These are phyloP conservation scores for Myxozyma geophila DNA, from an alignment of 805 yeast species.

Conservation along the genomic window DNA sequence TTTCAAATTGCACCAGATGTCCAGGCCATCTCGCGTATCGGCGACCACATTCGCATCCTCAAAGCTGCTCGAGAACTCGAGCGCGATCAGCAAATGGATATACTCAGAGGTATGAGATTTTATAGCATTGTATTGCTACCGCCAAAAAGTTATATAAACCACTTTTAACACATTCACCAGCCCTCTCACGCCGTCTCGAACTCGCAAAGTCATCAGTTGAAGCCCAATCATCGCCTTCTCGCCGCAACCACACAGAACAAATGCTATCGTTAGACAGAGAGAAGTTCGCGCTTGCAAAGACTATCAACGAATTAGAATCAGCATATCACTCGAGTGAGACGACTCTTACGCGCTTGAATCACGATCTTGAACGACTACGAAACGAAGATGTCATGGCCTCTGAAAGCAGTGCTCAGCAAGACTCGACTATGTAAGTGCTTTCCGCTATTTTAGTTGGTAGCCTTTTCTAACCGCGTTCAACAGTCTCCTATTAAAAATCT, in stretches of 20 bases:
- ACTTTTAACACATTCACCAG: constrained; percentile 6
- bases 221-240: constrained; percentile 18
- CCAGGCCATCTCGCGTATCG: constrained; percentile 29
- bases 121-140: not conserved
- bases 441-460: not conserved
- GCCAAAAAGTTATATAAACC: too few species aligned
- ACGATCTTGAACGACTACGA: constrained; percentile 28
- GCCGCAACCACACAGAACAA: constrained; percentile 25
- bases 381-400: constrained; percentile 28
- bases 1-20: constrained; percentile 34
- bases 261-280: constrained; percentile 33
- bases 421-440: constrained; percentile 30
- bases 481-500: constrained; percentile 31
- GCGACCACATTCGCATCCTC: constrained; percentile 33
- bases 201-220: constrained; percentile 29
- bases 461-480: not conserved
- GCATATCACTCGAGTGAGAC: constrained; percentile 33
- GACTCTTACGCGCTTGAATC: constrained; percentile 28
- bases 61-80: constrained; percentile 33
- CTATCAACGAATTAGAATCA: constrained; percentile 37
- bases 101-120: constrained; percentile 22
- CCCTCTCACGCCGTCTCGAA: constrained; percentile 31
- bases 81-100: constrained; percentile 32
- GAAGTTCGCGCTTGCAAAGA: constrained; percentile 37
- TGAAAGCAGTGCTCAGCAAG: constrained; percentile 31